Evolutionary conservation across 495 filamentous ascomycete genomes (phyloP).

Genomic region (Trichoderma orchidacearum): DNA sequence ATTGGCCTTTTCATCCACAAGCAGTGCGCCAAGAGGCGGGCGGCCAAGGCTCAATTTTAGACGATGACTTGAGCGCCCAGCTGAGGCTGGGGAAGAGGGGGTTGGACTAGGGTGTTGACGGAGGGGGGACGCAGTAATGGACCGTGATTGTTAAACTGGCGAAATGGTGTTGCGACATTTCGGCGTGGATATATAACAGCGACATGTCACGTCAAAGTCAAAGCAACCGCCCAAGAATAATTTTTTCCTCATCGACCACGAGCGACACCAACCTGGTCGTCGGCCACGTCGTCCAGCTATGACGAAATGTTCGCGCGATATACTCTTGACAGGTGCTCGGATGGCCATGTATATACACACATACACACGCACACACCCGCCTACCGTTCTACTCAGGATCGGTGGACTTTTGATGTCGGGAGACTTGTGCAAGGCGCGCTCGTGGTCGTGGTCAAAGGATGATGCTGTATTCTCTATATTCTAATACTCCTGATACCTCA

Average conservation of each 20-base stretch:
- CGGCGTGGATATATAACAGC: background rate
- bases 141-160: background rate
- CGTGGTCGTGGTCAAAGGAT: background rate
- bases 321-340: background rate
- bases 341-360: background rate
- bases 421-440: background rate
- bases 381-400: background rate
- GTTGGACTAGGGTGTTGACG: constrained; percentile 4
- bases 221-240: background rate
- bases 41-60: constrained; percentile 13
- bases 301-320: background rate
- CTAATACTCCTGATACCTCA: constrained; percentile 1
- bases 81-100: constrained; percentile 3
- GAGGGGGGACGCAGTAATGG: background rate
- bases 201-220: background rate
- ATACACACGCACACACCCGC: background rate
- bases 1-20: constrained; percentile 30
- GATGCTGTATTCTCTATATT: background rate
- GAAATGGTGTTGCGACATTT: constrained; percentile 2
- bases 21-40: constrained; percentile 22
- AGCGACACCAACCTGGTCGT: background rate
- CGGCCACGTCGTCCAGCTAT: background rate
- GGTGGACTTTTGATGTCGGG: background rate
- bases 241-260: background rate
- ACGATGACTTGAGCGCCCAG: constrained; percentile 9